Percentiles rank a stretch among this genome's conserved stretches.
phyloP scores from a whole-genome alignment of 2,329 filamentous ascomycete species.

The Alternaria infectoria region DNA sequence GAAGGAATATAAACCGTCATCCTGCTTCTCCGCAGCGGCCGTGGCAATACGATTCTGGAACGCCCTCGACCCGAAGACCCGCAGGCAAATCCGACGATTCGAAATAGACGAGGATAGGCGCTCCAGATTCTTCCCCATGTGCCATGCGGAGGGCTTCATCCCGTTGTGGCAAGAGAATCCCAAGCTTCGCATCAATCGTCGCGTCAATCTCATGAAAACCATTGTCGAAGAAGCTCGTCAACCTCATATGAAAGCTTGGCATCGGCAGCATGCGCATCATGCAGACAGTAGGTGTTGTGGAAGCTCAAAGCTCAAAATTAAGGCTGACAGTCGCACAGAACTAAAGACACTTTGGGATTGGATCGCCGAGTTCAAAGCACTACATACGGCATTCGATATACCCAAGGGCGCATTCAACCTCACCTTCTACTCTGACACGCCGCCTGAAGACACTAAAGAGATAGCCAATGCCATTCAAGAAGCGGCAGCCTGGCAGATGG shows the following conservation, averaged over 20 bases:
- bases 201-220: not conserved
- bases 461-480: no score
- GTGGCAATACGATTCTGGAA: not conserved
- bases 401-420: no score
- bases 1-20: not conserved
- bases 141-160: not conserved
- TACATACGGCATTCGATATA: no score
- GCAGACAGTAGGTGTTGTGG: not conserved
- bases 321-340: not conserved
- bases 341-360: not conserved
- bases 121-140: not conserved
- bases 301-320: no score
- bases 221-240: not conserved
- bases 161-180: not conserved
- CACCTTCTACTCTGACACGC: no score
- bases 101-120: not conserved
- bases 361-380: not conserved
- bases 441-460: no score
- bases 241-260: not conserved
- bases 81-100: not conserved
- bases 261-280: not conserved
- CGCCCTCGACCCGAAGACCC: not conserved
- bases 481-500: no score
- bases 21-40: not conserved
- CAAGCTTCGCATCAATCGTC: not conserved